A percentile compares a stretch with the other conserved stretches of the same genome.
Conservation (phyloP, 768 basidiomycete species). For the Suillus placidus region DNA sequence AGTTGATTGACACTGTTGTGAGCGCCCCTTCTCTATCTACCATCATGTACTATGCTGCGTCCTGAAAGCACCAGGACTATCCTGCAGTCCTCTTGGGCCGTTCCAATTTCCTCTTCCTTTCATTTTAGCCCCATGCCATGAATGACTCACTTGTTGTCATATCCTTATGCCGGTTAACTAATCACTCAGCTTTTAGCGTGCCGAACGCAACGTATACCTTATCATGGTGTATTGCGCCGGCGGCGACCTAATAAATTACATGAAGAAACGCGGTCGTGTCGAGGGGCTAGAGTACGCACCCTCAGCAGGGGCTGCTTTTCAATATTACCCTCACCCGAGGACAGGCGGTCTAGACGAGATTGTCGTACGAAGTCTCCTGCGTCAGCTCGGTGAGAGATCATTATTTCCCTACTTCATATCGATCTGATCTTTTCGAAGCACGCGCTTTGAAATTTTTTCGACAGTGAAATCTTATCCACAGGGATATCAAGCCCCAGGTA, state of each 20-base stretch:
- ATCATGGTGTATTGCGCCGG: conserved; percentile 98
- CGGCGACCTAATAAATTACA: conserved; percentile 94
- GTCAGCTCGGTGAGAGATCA: conserved; percentile 73
- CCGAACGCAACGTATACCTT: conserved; percentile 83
- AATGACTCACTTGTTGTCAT: not conserved
- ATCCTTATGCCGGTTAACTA: conserved; percentile 7
- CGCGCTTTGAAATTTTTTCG: conserved; percentile 93
- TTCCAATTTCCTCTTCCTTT: not conserved
- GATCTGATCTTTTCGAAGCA: conserved; percentile 46
- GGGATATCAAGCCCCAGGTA: conserved; percentile 97
- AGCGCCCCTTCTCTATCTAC: conserved; percentile 24
- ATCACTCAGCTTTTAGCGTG: conserved; percentile 47
- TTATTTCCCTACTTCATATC: not conserved
- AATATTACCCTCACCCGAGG: conserved; percentile 90
- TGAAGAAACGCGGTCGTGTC: conserved; percentile 95
- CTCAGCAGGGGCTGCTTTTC: conserved; percentile 63
- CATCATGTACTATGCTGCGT: not conserved
- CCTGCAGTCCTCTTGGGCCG: not conserved
- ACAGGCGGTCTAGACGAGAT: conserved; percentile 90
- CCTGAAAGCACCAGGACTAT: not conserved
- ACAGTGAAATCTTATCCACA: conserved; percentile 86
- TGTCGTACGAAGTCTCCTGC: conserved; percentile 88
- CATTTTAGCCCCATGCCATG: not conserved
- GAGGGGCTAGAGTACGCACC: conserved; percentile 86
- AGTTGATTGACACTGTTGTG: conserved; percentile 91